Conservation (phyloP, 148 eudicot species). For the Selenicereus undatus region DNA sequence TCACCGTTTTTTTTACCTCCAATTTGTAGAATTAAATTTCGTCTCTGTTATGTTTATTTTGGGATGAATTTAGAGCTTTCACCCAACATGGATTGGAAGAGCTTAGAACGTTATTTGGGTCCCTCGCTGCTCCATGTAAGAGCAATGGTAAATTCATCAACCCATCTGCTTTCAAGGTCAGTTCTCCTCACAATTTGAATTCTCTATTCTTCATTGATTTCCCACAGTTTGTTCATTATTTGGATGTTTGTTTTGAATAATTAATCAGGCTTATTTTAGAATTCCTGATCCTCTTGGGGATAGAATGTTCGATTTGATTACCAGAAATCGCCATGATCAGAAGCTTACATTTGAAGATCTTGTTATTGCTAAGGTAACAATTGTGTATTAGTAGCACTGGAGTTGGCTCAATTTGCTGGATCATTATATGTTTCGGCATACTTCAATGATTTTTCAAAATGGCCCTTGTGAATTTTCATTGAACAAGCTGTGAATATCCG, state of each 20-base stretch:
- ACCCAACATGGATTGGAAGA: constrained; percentile 52
- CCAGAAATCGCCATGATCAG: constrained; percentile 64
- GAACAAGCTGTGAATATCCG: background rate
- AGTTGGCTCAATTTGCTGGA: background rate
- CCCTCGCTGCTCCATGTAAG: constrained; percentile 68
- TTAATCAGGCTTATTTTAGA: constrained; percentile 48
- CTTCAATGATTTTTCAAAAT: background rate
- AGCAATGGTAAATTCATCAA: constrained; percentile 43
- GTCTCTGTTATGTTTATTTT: background rate
- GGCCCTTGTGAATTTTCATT: background rate
- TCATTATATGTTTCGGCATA: background rate
- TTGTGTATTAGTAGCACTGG: background rate
- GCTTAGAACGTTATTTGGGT: constrained; percentile 47
- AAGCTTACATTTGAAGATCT: constrained; percentile 76
- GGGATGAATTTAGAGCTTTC: constrained; percentile 46
- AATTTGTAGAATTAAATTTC: background rate
- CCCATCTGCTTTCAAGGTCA: constrained; percentile 62
- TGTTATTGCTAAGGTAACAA: constrained; percentile 79
- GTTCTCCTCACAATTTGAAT: background rate
- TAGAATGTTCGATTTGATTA: constrained; percentile 68
- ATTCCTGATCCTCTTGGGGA: constrained; percentile 71
- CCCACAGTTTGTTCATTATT: background rate
- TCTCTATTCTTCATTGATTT: background rate
- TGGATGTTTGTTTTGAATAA: background rate
- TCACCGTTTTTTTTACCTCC: background rate